These are phyloP conservation scores for Excoecaria cochinchinensis DNA, from an alignment of 345 rosid genomes.

Conservation along the genomic window DNA sequence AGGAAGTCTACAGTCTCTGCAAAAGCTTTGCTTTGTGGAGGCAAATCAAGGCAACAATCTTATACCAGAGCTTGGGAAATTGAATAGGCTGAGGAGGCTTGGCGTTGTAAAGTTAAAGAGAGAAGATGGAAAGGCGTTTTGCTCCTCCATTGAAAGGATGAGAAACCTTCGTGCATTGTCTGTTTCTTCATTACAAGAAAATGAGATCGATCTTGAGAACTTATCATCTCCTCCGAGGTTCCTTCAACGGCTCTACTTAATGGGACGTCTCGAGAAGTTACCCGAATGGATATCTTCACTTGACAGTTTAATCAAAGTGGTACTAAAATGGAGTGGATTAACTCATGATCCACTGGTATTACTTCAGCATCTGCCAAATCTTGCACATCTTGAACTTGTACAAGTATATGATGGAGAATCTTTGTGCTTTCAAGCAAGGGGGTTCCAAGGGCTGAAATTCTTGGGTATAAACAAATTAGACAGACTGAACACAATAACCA, in stretches of 20 bases:
- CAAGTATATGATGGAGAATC: slow-evolving; percentile 16
- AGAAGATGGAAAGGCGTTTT: slow-evolving; percentile 17
- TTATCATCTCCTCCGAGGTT: slow-evolving; percentile 26
- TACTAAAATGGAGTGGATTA: slow-evolving; percentile 7
- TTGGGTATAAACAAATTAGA: slow-evolving; percentile 21
- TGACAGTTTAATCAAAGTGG: slow-evolving; percentile 7
- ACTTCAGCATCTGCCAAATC: slow-evolving; percentile 18
- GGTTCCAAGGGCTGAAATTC: slow-evolving; percentile 9
- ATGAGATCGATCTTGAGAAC: slow-evolving; percentile 35
- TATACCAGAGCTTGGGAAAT: slow-evolving; percentile 11
- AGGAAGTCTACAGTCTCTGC: slow-evolving; percentile 14
- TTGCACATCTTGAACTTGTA: slow-evolving; percentile 6
- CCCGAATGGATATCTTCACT: slow-evolving; percentile 18
- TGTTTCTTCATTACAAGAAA: slow-evolving; percentile 22
- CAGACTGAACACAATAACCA: slow-evolving; percentile 1
- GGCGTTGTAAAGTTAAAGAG: slow-evolving; percentile 21
- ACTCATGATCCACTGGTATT: neutral
- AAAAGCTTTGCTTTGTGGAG: slow-evolving; percentile 17
- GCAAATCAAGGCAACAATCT: slow-evolving; percentile 13
- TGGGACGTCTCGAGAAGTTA: slow-evolving; percentile 7
- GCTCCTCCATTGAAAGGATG: slow-evolving; percentile 22
- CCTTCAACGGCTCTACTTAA: slow-evolving; percentile 16
- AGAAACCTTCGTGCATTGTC: slow-evolving; percentile 31
- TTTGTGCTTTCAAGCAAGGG: slow-evolving; percentile 1
- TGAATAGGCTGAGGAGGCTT: slow-evolving; percentile 13